Conservation (phyloP, 257 asterid genomes). For the Ajuga chamaepitys region DNA sequence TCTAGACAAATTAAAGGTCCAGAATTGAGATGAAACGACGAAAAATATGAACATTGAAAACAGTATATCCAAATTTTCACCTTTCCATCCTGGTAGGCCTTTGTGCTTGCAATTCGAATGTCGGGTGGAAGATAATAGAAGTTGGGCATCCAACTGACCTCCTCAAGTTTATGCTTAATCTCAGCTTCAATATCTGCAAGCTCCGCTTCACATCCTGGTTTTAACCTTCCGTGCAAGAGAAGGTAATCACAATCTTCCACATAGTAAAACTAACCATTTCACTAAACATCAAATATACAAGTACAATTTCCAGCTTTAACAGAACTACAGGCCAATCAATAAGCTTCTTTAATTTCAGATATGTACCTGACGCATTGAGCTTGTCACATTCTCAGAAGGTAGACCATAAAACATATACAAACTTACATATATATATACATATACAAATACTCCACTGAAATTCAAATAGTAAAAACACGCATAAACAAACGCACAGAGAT, state of each 20-base stretch:
- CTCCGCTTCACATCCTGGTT: constrained; percentile 55
- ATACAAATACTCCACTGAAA: constrained; percentile 1
- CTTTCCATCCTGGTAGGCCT: constrained; percentile 79
- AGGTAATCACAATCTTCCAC: constrained; percentile 1
- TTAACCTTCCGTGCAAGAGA: constrained; percentile 41
- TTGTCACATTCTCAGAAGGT: not conserved
- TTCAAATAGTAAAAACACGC: not conserved
- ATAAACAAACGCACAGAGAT: not conserved
- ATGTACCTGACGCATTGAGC: not conserved
- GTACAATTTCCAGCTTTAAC: not conserved
- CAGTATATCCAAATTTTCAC: constrained; percentile 20
- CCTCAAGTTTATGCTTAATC: constrained; percentile 48
- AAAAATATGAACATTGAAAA: too few relatives aligned
- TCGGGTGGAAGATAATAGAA: constrained; percentile 67
- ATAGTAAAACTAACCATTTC: not conserved
- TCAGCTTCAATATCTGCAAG: constrained; percentile 66
- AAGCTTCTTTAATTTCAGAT: not conserved
- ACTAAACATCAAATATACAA: not conserved
- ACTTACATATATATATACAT: too few relatives aligned
- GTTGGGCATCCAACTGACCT: constrained; percentile 65
- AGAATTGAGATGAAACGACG: too few relatives aligned
- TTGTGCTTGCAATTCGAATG: constrained; percentile 64
- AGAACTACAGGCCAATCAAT: not conserved
- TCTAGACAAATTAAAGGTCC: too few relatives aligned
- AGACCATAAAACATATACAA: too few relatives aligned